A percentile compares a stretch with the other conserved stretches of the same genome.
Evolutionary conservation across 2,329 filamentous ascomycete species (phyloP).

Genomic region (Fusarium sp.): DNA sequence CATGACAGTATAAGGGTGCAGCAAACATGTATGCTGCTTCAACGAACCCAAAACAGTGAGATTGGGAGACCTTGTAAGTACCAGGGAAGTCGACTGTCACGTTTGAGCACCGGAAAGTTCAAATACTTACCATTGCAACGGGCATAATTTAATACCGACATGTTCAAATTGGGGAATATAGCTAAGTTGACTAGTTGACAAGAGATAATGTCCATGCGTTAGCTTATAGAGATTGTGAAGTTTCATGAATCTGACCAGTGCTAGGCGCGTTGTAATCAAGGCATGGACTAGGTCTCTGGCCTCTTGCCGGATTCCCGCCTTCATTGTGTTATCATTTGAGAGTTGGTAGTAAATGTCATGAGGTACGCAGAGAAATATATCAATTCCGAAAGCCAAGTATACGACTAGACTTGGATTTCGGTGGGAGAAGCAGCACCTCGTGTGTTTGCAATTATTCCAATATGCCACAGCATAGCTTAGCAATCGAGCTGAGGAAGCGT

Average conservation of each 20-base stretch:
- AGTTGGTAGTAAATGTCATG: not conserved
- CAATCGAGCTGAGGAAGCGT: not conserved
- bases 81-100: not conserved
- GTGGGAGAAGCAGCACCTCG: not conserved
- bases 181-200: not conserved
- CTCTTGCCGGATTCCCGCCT: not conserved
- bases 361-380: not conserved
- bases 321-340: not conserved
- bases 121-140: not conserved
- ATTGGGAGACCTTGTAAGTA: not conserved
- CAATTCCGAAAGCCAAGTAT: no score
- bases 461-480: not conserved
- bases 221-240: not conserved
- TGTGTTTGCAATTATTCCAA: not conserved
- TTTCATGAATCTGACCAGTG: no score
- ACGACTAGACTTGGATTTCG: not conserved
- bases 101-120: not conserved
- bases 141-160: not conserved
- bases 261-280: no score
- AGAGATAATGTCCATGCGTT: not conserved
- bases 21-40: slow-evolving; percentile 34
- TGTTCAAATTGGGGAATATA: not conserved
- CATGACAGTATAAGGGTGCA: slow-evolving; percentile 40
- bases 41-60: slow-evolving; percentile 8
- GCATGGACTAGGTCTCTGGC: not conserved